A percentile compares a stretch with the other conserved stretches of the same genome.
Conservation (phyloP, 129 eudicot genomes). For the Rutidosis leptorrhynchoides region DNA sequence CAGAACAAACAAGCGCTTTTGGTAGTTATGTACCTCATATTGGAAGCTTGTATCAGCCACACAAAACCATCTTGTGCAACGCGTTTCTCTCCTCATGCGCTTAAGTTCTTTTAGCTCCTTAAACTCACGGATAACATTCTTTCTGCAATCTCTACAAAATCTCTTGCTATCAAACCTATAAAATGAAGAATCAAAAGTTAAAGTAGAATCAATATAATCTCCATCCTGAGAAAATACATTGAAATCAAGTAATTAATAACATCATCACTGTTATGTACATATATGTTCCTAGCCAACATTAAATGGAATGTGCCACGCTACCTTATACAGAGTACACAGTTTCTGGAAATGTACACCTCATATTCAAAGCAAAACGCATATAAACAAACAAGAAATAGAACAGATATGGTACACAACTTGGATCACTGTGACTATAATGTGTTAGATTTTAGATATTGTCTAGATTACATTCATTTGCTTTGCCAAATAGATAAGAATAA, state of each 20-base stretch:
- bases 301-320: background rate
- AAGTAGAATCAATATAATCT: conserved; percentile 2
- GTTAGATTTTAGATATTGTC: background rate
- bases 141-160: conserved; percentile 95
- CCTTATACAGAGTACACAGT: background rate
- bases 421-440: background rate
- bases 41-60: conserved; percentile 87
- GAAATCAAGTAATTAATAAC: conserved; percentile 4
- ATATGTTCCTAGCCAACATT: background rate
- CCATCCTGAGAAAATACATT: background rate
- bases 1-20: background rate
- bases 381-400: background rate
- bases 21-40: conserved; percentile 61
- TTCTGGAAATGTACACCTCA: conserved; percentile 6
- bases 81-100: conserved; percentile 70
- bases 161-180: conserved; percentile 93
- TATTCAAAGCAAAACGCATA: background rate
- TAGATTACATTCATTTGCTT: background rate
- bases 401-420: background rate
- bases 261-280: conserved; percentile 3
- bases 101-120: conserved; percentile 92
- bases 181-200: conserved; percentile 20
- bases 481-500: background rate
- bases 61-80: conserved; percentile 92
- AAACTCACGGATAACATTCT: conserved; percentile 94